Conservation (phyloP, 1,139 yeast genomes). For the Saccharomycopsis crataegensis region DNA sequence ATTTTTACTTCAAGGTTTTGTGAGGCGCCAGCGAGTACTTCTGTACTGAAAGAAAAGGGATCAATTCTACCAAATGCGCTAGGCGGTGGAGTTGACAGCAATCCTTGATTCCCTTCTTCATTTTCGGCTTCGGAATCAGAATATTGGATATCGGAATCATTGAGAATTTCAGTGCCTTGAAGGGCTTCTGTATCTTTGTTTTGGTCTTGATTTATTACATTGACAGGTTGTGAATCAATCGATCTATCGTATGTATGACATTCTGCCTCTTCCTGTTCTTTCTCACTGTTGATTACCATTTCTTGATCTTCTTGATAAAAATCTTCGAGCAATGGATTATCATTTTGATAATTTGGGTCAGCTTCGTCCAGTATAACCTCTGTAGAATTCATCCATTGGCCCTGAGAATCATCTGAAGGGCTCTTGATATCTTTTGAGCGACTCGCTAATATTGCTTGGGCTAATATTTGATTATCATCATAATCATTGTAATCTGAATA, state of each 20-base stretch:
- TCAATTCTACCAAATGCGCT: slow-evolving; percentile 16
- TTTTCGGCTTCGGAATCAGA: neutral
- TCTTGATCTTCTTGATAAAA: neutral
- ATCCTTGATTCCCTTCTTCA: neutral
- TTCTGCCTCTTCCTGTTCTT: neutral
- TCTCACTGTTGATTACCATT: neutral
- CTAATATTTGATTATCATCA: neutral
- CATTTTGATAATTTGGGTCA: neutral
- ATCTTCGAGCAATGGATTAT: too few species aligned
- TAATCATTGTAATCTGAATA: neutral
- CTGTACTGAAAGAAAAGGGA: slow-evolving; percentile 12
- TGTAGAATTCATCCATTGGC: neutral
- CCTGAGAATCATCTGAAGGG: neutral
- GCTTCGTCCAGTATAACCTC: neutral
- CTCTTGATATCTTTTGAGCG: neutral
- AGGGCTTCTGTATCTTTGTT: neutral
- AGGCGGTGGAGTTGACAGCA: neutral
- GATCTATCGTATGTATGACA: too few species aligned
- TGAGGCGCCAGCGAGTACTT: slow-evolving; percentile 2
- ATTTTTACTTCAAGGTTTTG: too few species aligned
- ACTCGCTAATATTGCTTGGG: slow-evolving; percentile 3
- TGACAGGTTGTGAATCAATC: too few species aligned
- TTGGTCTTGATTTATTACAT: neutral
- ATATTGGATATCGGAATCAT: neutral
- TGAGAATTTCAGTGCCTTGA: neutral